Evolutionary conservation across 2,329 filamentous ascomycete species (phyloP).

Genomic region (Pseudopyrenochaeta lycopersici): DNA sequence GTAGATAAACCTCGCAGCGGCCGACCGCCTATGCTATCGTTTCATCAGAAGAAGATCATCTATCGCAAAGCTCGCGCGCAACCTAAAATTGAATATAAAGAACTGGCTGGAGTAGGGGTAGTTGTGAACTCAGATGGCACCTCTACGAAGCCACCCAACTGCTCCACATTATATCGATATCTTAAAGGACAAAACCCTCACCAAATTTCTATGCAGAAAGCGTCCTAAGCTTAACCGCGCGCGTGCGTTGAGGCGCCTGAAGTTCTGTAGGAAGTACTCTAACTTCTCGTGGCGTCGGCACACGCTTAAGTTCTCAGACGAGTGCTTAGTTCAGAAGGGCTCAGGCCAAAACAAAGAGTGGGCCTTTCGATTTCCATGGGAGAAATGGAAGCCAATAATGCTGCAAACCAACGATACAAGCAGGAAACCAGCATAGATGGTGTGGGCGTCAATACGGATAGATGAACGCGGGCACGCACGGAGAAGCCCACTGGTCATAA

Average conservation of each 20-base stretch:
- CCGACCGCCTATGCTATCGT: background rate
- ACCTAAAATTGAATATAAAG: slow-evolving; percentile 13
- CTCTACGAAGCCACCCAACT: background rate
- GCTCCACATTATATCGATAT: slow-evolving; percentile 2
- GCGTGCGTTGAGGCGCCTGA: background rate
- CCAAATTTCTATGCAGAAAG: slow-evolving; percentile 1
- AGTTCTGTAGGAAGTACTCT: slow-evolving; percentile 11
- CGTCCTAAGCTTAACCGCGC: slow-evolving; percentile 3
- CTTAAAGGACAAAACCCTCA: slow-evolving; percentile 2
- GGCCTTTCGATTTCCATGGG: slow-evolving; percentile 17
- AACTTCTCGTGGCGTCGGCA: slow-evolving; percentile 6
- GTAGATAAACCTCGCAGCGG: slow-evolving; percentile 3
- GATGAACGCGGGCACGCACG: slow-evolving; percentile 5
- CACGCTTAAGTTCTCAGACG: slow-evolving; percentile 15
- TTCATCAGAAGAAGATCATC: slow-evolving; percentile 1
- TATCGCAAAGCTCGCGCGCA: background rate
- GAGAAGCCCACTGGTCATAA: slow-evolving; percentile 12
- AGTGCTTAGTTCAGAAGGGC: slow-evolving; percentile 24
- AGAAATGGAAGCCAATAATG: slow-evolving; percentile 25
- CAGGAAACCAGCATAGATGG: slow-evolving; percentile 16
- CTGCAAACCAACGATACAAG: too few species aligned
- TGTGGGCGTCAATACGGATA: slow-evolving; percentile 24
- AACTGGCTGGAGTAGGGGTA: slow-evolving; percentile 1
- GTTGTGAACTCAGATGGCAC: slow-evolving; percentile 1
- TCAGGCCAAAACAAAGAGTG: slow-evolving; percentile 4